phyloP scores from a whole-genome alignment of 805 yeast species.

The Lipomyces sp. region DNA sequence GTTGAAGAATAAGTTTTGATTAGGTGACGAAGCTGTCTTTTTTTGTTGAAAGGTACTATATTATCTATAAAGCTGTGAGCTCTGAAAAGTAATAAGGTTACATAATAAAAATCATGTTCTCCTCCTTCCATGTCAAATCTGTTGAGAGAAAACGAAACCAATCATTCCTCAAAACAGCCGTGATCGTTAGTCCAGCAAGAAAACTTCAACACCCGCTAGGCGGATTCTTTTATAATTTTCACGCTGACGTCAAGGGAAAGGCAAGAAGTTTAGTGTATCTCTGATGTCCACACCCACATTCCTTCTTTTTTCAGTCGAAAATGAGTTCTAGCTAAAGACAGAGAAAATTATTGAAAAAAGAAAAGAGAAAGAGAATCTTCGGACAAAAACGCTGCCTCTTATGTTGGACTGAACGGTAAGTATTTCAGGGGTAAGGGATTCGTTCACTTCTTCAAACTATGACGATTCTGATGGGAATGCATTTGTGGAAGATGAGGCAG shows the following conservation, averaged over 20 bases:
- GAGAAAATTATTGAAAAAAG: slow-evolving; percentile 13
- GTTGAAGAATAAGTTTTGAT: slow-evolving; percentile 56
- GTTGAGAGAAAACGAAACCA: slow-evolving; percentile 10
- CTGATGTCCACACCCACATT: slow-evolving; percentile 30
- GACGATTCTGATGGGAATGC: too few species aligned
- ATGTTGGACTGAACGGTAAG: too few species aligned
- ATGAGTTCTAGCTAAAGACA: slow-evolving; percentile 28
- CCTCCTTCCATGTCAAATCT: slow-evolving; percentile 7
- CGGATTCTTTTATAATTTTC: neutral
- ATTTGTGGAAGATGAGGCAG: too few species aligned
- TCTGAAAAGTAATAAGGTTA: neutral
- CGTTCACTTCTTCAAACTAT: too few species aligned
- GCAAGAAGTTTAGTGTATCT: slow-evolving; percentile 16
- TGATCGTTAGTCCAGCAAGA: too few species aligned
- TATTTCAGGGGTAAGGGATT: too few species aligned
- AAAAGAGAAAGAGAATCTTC: too few species aligned
- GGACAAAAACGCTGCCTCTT: too few species aligned
- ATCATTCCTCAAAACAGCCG: slow-evolving; percentile 11
- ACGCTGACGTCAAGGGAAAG: neutral
- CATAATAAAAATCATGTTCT: slow-evolving; percentile 2
- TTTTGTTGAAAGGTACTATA: too few species aligned
- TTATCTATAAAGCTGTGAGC: neutral
- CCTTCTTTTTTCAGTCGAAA: slow-evolving; percentile 21
- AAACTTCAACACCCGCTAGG: neutral
- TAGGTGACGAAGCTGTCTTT: too few species aligned